Evolutionary conservation across 768 basidiomycete genomes (phyloP).

Genomic region (Tylopilus felleus): DNA sequence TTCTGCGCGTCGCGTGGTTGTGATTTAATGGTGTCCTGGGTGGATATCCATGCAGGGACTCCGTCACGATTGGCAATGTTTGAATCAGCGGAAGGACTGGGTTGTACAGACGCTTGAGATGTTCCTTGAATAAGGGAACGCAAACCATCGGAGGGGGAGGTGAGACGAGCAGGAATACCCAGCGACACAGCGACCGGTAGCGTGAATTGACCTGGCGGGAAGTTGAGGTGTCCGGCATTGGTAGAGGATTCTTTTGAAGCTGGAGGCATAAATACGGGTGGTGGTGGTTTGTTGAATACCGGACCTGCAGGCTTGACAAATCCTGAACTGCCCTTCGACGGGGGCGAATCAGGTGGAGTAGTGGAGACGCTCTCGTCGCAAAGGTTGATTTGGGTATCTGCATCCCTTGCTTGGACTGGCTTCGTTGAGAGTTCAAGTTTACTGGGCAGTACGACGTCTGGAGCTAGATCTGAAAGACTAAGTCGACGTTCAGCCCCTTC

Average conservation of each 20-base stretch:
- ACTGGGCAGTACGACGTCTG: slow-evolving; percentile 29
- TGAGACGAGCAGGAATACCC: slow-evolving; percentile 38
- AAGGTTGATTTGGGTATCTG: background rate
- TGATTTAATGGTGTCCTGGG: slow-evolving; percentile 52
- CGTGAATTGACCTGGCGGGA: slow-evolving; percentile 39
- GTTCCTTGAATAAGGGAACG: slow-evolving; percentile 23
- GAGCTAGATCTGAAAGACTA: slow-evolving; percentile 61
- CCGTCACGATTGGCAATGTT: slow-evolving; percentile 49
- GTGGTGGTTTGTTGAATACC: slow-evolving; percentile 58
- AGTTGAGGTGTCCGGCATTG: slow-evolving; percentile 21
- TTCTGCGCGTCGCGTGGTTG: slow-evolving; percentile 27
- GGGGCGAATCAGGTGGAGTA: slow-evolving; percentile 58
- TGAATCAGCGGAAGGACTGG: slow-evolving; percentile 48
- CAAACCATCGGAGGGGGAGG: slow-evolving; percentile 23
- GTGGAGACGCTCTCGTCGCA: slow-evolving; percentile 44
- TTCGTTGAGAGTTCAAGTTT: slow-evolving; percentile 21
- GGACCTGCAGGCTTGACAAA: slow-evolving; percentile 40
- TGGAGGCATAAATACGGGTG: slow-evolving; percentile 26
- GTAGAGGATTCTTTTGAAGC: slow-evolving; percentile 14
- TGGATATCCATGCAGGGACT: slow-evolving; percentile 51
- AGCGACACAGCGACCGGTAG: slow-evolving; percentile 45
- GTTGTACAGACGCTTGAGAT: slow-evolving; percentile 45
- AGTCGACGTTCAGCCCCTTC: slow-evolving; percentile 36
- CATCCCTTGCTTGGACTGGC: slow-evolving; percentile 12
- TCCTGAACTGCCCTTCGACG: slow-evolving; percentile 23